Evolutionary conservation across 768 basidiomycete genomes (phyloP).

Genomic region (Macrolepiota dolichaula): DNA sequence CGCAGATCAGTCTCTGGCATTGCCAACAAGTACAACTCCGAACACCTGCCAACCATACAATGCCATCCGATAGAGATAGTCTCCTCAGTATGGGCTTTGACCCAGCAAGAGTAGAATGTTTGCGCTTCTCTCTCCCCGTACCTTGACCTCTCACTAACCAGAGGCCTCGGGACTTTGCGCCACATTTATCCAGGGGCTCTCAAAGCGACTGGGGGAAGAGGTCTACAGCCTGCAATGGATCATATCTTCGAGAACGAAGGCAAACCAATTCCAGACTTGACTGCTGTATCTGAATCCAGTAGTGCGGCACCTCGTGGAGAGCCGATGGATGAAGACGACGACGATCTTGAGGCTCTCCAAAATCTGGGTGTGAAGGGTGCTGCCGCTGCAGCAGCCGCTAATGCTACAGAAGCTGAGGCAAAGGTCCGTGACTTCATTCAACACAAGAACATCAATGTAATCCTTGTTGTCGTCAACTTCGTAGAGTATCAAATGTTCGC

Average conservation of each 20-base stretch:
- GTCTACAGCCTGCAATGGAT: constrained; percentile 90
- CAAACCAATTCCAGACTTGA: constrained; percentile 67
- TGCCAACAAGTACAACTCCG: constrained; percentile 6
- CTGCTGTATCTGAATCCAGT: constrained; percentile 34
- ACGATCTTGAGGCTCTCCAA: constrained; percentile 63
- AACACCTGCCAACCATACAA: constrained; percentile 17
- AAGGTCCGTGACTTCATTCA: constrained; percentile 41
- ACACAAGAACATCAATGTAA: background rate
- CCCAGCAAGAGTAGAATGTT: constrained; percentile 79
- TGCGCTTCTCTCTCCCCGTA: constrained; percentile 22
- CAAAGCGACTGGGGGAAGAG: constrained; percentile 77
- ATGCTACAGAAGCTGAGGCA: constrained; percentile 47
- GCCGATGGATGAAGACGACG: constrained; percentile 62
- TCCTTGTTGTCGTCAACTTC: background rate
- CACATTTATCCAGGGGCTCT: constrained; percentile 66
- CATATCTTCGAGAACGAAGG: constrained; percentile 80
- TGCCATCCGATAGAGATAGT: constrained; percentile 68
- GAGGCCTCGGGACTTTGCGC: background rate
- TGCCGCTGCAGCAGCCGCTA: constrained; percentile 20
- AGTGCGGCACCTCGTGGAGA: constrained; percentile 17
- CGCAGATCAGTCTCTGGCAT: constrained; percentile 2
- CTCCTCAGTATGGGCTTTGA: constrained; percentile 89
- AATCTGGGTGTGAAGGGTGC: constrained; percentile 38
- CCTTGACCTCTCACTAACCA: constrained; percentile 13
- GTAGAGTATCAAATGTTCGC: constrained; percentile 79